phyloP scores from a whole-genome alignment of 164 flowering plant species.

The Echeveria elegans region DNA sequence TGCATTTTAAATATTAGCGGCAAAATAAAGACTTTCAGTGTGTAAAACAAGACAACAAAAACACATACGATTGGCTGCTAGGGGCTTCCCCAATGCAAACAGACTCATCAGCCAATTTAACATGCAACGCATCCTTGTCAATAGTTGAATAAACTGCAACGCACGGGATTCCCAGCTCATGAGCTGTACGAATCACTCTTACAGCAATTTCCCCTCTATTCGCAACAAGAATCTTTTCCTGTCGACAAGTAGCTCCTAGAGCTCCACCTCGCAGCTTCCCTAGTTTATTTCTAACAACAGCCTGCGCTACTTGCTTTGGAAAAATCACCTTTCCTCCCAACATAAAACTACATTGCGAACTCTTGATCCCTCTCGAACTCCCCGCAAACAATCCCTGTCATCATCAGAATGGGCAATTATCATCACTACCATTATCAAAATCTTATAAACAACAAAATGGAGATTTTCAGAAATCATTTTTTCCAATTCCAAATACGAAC shows the following conservation, averaged over 20 bases:
- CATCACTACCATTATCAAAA: not conserved
- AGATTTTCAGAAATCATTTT: not conserved
- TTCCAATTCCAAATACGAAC: not conserved
- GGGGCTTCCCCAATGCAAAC: constrained; percentile 99
- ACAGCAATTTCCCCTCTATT: constrained; percentile 99
- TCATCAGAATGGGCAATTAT: not conserved
- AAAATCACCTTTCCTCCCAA: constrained; percentile 44
- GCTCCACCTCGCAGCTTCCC: constrained; percentile 54
- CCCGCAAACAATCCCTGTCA: constrained; percentile 39
- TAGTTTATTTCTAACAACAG: constrained; percentile 24
- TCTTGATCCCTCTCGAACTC: constrained; percentile 34
- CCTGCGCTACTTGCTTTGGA: constrained; percentile 36
- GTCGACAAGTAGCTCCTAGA: constrained; percentile 45
- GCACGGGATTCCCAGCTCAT: constrained; percentile 96
- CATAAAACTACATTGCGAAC: constrained; percentile 67
- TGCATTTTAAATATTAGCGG: not conserved
- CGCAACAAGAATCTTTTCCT: constrained; percentile 84
- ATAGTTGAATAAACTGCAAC: constrained; percentile 97
- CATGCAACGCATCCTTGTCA: constrained; percentile 97
- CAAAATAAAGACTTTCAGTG: not conserved
- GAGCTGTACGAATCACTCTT: constrained; percentile 91
- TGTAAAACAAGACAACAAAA: not conserved
- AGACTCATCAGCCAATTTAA: constrained; percentile 91
- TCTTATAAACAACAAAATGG: not conserved
- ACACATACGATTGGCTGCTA: constrained; percentile 88